A percentile compares a stretch with the other conserved stretches of the same genome.
Evolutionary conservation across 163 green algal species (phyloP).

Genomic region (Scenedesmus sp.): DNA sequence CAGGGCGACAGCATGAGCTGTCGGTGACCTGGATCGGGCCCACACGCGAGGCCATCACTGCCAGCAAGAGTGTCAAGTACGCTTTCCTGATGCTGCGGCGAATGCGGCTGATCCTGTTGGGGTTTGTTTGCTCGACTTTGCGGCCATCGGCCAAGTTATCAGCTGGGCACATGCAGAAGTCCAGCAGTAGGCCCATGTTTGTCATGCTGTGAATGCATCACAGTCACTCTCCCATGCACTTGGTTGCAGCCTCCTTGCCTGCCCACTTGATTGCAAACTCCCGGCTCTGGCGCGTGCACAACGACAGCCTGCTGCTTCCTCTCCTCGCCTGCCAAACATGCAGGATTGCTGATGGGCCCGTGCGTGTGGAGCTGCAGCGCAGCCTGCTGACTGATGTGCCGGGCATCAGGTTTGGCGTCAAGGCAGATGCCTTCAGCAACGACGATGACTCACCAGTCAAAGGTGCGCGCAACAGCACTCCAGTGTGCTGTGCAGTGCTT

Average conservation of each 20-base stretch:
- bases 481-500: not conserved
- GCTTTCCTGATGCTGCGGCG: not conserved
- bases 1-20: constrained; percentile 54
- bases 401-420: constrained; percentile 56
- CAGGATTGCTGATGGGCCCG: constrained; percentile 61
- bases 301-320: not conserved
- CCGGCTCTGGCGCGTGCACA: no score
- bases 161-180: no score
- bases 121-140: no score
- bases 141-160: no score
- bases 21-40: constrained; percentile 67
- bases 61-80: constrained; percentile 53
- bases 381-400: constrained; percentile 55
- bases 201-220: no score
- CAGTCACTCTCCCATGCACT: no score
- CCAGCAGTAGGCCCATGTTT: no score
- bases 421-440: constrained; percentile 42
- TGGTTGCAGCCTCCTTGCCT: no score
- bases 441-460: constrained; percentile 29
- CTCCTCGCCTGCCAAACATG: not conserved
- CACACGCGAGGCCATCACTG: constrained; percentile 64
- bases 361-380: constrained; percentile 45
- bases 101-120: not conserved
- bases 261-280: no score
- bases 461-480: not conserved